Percentiles rank a stretch among this genome's conserved stretches.
phyloP scores from a whole-genome alignment of 2,329 filamentous ascomycete genomes.

The Verruconis gallopava region DNA sequence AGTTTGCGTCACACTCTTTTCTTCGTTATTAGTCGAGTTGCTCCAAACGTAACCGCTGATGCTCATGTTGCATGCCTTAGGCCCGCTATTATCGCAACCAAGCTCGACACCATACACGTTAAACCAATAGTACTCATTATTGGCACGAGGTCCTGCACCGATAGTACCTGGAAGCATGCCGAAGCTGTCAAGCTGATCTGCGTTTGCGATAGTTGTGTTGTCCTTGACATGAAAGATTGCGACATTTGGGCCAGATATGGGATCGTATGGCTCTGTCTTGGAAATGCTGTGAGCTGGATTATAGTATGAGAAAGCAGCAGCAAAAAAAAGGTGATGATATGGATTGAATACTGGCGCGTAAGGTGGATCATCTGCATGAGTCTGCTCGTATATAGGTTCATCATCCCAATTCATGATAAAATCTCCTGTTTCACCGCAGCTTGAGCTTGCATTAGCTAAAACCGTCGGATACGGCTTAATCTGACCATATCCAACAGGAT shows the following conservation, averaged over 20 bases:
- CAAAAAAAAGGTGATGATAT: constrained; percentile 39
- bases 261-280: constrained; percentile 24
- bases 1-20: constrained; percentile 18
- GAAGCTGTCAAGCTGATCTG: neutral
- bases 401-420: constrained; percentile 29
- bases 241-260: constrained; percentile 32
- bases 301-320: constrained; percentile 37
- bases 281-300: constrained; percentile 15
- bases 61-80: constrained; percentile 28
- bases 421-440: constrained; percentile 33
- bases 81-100: constrained; percentile 32
- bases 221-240: constrained; percentile 32
- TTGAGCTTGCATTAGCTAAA: too few species aligned
- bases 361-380: constrained; percentile 10
- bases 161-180: constrained; percentile 31
- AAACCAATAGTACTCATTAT: constrained; percentile 37
- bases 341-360: constrained; percentile 33
- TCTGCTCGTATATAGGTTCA: constrained; percentile 22
- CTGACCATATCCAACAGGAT: too few species aligned
- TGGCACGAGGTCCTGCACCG: constrained; percentile 30
- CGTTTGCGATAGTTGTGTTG: constrained; percentile 12
- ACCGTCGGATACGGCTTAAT: too few species aligned
- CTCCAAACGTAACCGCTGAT: constrained; percentile 35
- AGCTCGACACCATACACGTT: constrained; percentile 34
- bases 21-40: constrained; percentile 20